Conservation (phyloP, 768 basidiomycete genomes). For the Leccinum imitatum region DNA sequence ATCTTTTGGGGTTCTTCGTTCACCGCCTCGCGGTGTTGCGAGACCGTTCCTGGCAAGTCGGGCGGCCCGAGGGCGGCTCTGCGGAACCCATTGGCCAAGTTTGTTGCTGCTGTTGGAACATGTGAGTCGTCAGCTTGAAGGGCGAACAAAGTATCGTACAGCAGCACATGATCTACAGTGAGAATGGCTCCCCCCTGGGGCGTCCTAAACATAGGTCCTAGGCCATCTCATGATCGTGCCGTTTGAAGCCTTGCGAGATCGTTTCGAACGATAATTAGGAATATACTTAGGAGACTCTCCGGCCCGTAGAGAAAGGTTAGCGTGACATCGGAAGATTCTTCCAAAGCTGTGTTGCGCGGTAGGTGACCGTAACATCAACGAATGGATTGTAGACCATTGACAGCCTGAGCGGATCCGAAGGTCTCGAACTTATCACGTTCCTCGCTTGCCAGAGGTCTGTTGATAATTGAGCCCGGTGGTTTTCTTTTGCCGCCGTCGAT, state of each 20-base stretch:
- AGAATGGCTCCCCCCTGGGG: not conserved
- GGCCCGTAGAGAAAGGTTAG: not conserved
- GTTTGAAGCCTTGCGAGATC: not conserved
- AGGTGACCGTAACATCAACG: not conserved
- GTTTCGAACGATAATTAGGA: not conserved
- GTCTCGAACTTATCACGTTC: not conserved
- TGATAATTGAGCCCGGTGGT: not conserved
- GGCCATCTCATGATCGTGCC: not conserved
- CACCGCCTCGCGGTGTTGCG: not conserved
- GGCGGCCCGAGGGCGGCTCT: not conserved
- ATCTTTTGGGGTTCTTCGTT: conserved; percentile 2
- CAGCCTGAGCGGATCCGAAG: not conserved
- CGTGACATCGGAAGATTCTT: not conserved
- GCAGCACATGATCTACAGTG: conserved; percentile 1
- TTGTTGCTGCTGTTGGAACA: not conserved
- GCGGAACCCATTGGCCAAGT: not conserved
- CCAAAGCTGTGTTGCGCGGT: not conserved
- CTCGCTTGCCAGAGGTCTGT: not conserved
- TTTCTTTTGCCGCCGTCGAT: not conserved
- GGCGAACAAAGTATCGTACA: conserved; percentile 5
- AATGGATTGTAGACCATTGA: not conserved
- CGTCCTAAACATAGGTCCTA: conserved; percentile 9
- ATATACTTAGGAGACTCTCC: not conserved
- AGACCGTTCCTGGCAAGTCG: not conserved
- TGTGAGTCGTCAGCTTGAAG: not conserved